Percentiles rank a stretch among this genome's conserved stretches.
phyloP scores from a whole-genome alignment of 108 stramenopile species.

The Nitzschia palea region DNA sequence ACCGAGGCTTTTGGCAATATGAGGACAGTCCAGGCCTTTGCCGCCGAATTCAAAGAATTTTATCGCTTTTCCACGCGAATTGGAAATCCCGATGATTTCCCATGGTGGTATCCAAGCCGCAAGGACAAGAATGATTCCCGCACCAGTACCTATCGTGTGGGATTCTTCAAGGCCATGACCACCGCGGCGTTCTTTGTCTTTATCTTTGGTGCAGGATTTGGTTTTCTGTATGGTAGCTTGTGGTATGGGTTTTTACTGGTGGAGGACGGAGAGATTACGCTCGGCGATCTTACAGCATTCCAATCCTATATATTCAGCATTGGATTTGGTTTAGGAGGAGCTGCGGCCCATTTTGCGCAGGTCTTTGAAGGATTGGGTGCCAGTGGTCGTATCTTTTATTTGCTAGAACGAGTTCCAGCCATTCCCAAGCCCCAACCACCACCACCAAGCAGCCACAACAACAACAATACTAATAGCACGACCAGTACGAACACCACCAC shows the following conservation, averaged over 20 bases:
- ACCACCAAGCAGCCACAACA: background rate
- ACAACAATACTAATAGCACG: background rate
- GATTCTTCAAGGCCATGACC: constrained; percentile 56
- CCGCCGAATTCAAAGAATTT: constrained; percentile 60
- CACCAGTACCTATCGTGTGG: constrained; percentile 57
- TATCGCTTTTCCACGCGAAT: constrained; percentile 49
- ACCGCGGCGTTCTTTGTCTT: constrained; percentile 48
- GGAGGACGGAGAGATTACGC: constrained; percentile 41
- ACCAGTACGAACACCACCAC: background rate
- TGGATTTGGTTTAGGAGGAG: constrained; percentile 50
- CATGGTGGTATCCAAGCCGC: constrained; percentile 45
- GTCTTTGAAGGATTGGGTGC: constrained; percentile 72
- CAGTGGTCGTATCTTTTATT: constrained; percentile 54
- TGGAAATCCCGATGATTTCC: constrained; percentile 51
- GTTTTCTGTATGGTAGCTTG: constrained; percentile 43
- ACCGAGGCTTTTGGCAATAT: constrained; percentile 72
- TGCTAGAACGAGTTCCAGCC: constrained; percentile 59
- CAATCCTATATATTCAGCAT: constrained; percentile 68
- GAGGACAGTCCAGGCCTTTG: constrained; percentile 82
- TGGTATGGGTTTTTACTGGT: constrained; percentile 85
- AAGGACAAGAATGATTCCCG: background rate
- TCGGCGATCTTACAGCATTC: constrained; percentile 75
- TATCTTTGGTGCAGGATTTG: constrained; percentile 54
- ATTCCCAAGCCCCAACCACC: constrained; percentile 38
- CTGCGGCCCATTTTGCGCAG: constrained; percentile 33